Evolutionary conservation across 495 filamentous ascomycete species (phyloP).

Genomic region (Penicillium argentinense): DNA sequence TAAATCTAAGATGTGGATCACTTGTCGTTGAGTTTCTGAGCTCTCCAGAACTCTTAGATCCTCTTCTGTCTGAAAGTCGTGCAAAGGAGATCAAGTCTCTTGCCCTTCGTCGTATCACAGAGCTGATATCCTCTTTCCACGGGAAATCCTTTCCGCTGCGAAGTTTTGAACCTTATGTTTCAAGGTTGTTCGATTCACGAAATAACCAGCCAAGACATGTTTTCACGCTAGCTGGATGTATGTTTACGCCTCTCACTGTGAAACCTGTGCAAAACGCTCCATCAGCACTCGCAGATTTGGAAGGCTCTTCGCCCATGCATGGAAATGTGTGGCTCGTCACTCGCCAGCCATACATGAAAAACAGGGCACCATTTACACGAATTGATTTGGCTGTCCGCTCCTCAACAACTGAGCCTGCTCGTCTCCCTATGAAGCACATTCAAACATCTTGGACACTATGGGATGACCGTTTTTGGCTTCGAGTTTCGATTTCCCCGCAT

Average conservation of each 20-base stretch:
- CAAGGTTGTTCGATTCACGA: conserved; percentile 26
- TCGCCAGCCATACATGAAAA: conserved; percentile 49
- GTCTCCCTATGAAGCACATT: neutral
- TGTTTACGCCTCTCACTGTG: conserved; percentile 48
- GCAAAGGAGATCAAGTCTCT: conserved; percentile 27
- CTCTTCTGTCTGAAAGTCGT: conserved; percentile 8
- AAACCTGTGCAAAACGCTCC: conserved; percentile 11
- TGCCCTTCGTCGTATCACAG: conserved; percentile 44
- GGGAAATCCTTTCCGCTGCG: conserved; percentile 37
- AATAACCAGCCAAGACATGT: conserved; percentile 33
- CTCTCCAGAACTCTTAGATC: conserved; percentile 6
- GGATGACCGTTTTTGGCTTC: conserved; percentile 85
- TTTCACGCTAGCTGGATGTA: conserved; percentile 56
- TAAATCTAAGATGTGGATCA: conserved; percentile 39
- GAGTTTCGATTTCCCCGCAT: conserved; percentile 35
- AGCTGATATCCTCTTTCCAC: conserved; percentile 42
- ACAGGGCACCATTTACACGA: conserved; percentile 17
- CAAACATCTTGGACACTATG: conserved; percentile 49
- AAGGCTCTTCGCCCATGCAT: conserved; percentile 4
- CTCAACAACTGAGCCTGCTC: no score
- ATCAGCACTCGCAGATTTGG: neutral
- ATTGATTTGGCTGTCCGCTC: conserved; percentile 8
- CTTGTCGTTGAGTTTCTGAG: conserved; percentile 40
- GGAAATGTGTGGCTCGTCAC: conserved; percentile 47
- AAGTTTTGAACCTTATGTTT: conserved; percentile 31